Base-by-base conservation (phyloP, 768 basidiomycete genomes). In the Pisolithus marmoratus region DNA sequence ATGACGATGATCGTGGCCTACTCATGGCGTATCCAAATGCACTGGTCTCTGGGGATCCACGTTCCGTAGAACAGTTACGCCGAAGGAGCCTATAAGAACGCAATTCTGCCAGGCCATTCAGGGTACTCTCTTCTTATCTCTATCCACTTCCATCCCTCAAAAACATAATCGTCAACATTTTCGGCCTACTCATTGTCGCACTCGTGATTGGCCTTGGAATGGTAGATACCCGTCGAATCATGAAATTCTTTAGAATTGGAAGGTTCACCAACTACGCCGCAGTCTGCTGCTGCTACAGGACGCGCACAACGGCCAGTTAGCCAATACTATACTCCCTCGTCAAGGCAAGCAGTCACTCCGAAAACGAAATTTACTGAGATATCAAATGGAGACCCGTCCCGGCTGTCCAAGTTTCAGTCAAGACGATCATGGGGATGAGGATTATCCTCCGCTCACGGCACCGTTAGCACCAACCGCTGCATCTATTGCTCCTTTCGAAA, bases 361-460 rank as follows among this genome's bases (percentile, higher is more conserved):
- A 11, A 3, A 42, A 22, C 38, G 22, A 20, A 20, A 8, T 34
- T 11, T 46, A 46, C 5, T 11, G 11, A n/a, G 6, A 8, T 3
- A 14, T 11, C 26, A 34, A 8, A 57, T 54, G 26, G 60, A 22
- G 8, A 34, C 7, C 46, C 9, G 2, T 40, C n/a, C 24, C 58
- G 58, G 8, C 48, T 54, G 38, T 45, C 48, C 17, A 49, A 42
- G n/a, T 45, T 22, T 24, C 7, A 50, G 51, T n/a, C 54, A 37
- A 22, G 36, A 34, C 24, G 53, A 55, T 45, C 50, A 52, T 46
- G 22, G 44, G 20, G 60, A 57, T 6, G 48, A 36, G 8, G 54
- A 70, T 42, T 68, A 68, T 50, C 68, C 66, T 26, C 68, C 68
- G 5, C 62, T 70, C 24, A 68, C 66, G 0, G 66, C 68, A 22